Conservation (phyloP, 768 basidiomycete genomes). For the Pleurotus sapidus region DNA sequence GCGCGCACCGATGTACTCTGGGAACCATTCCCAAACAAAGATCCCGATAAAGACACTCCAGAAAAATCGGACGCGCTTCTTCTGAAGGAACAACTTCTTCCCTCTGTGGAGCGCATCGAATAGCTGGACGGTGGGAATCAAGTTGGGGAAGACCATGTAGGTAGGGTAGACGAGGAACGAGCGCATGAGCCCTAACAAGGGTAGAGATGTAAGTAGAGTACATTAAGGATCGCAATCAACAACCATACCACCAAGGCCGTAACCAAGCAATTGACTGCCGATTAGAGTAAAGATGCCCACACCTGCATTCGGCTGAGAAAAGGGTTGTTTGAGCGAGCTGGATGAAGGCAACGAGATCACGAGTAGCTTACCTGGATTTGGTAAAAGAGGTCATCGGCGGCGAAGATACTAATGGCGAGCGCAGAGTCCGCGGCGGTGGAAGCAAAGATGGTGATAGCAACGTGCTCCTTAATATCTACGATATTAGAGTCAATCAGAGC, state of each 20-base stretch:
- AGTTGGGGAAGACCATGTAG: constrained; percentile 40
- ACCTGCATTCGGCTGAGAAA: constrained; percentile 32
- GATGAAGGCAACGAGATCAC: background rate
- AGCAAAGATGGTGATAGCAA: constrained; percentile 59
- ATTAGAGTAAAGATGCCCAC: constrained; percentile 42
- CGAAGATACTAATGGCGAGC: constrained; percentile 57
- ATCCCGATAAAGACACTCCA: constrained; percentile 51
- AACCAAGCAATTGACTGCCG: constrained; percentile 36
- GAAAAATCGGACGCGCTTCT: constrained; percentile 57
- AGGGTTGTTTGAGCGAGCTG: background rate
- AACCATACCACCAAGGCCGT: constrained; percentile 33
- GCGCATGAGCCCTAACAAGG: constrained; percentile 33
- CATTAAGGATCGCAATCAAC: background rate
- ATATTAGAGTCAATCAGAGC: background rate
- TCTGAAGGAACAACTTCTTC: constrained; percentile 38
- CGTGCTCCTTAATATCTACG: constrained; percentile 53
- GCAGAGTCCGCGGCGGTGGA: constrained; percentile 59
- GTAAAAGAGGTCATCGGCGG: constrained; percentile 49
- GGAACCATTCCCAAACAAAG: constrained; percentile 57
- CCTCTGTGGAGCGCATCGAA: constrained; percentile 46
- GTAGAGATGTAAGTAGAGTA: constrained; percentile 10
- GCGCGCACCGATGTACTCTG: constrained; percentile 39
- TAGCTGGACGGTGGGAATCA: constrained; percentile 32
- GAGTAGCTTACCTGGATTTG: constrained; percentile 28
- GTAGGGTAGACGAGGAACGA: constrained; percentile 53